Conservation (phyloP, 345 rosid species). For the Eucalyptus regnans region DNA sequence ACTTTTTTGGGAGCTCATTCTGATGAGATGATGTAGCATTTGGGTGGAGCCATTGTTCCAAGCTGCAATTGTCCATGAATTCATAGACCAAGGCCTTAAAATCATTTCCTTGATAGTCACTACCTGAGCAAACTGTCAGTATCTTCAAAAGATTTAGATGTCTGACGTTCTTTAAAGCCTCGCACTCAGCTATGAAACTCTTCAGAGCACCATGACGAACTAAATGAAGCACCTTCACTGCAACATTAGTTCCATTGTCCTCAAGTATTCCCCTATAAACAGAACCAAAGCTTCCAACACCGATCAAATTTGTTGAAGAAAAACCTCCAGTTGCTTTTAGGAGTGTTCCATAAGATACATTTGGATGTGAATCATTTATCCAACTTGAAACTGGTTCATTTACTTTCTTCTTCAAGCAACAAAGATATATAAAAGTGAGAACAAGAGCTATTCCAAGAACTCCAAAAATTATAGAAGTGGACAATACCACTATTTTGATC, state of each 20-base stretch:
- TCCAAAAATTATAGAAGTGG: neutral
- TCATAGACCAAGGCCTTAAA: neutral
- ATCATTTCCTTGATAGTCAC: neutral
- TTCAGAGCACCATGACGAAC: neutral
- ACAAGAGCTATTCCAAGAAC: neutral
- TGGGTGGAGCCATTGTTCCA: neutral
- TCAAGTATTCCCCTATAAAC: neutral
- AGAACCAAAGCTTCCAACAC: neutral
- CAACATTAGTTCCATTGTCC: neutral
- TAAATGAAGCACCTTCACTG: neutral
- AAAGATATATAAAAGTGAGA: neutral
- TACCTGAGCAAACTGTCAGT: neutral
- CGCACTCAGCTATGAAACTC: neutral
- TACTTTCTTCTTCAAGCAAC: neutral
- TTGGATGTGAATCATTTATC: neutral
- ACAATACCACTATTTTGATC: neutral
- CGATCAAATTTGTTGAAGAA: neutral
- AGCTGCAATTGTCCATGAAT: neutral
- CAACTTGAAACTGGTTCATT: neutral
- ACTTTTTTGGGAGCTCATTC: neutral
- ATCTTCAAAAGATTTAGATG: neutral
- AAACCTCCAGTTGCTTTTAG: neutral
- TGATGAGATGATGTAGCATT: neutral
- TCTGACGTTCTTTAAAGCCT: neutral
- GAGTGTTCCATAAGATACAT: neutral